Conservation (phyloP, 2,329 filamentous ascomycete genomes). For the Myriosclerotinia duriaeana region DNA sequence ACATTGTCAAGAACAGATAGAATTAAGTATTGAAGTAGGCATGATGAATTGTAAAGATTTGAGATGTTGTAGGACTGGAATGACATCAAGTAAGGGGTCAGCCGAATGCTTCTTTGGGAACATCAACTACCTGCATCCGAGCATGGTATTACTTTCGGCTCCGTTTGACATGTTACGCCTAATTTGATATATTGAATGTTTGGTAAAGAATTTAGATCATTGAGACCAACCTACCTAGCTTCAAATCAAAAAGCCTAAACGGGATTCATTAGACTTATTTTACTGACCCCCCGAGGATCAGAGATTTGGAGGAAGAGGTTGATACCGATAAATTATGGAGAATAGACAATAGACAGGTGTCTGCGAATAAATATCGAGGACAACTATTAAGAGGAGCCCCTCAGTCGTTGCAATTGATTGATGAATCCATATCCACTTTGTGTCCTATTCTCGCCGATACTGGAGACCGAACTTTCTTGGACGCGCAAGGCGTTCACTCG, state of each 20-base stretch:
- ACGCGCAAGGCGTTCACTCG: conserved; percentile 35
- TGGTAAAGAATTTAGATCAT: background rate
- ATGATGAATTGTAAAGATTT: background rate
- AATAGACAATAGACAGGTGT: background rate
- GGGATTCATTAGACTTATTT: background rate
- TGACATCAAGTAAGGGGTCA: conserved; percentile 7
- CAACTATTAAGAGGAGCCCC: conserved; percentile 37
- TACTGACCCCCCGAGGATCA: background rate
- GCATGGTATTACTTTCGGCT: background rate
- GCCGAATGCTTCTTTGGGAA: background rate
- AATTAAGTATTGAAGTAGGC: background rate
- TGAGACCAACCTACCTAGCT: background rate
- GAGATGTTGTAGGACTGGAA: background rate
- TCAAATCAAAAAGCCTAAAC: background rate
- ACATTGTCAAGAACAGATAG: background rate
- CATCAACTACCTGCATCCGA: background rate
- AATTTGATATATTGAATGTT: background rate
- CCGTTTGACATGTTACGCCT: background rate
- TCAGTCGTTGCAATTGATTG: conserved; percentile 41
- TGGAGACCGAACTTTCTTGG: conserved; percentile 25
- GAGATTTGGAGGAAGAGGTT: background rate
- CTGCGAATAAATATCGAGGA: background rate
- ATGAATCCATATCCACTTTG: conserved; percentile 42
- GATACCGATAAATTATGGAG: background rate
- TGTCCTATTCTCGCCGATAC: conserved; percentile 31